Percentiles rank a stretch among this genome's conserved stretches.
Evolutionary conservation across 164 flowering plant species (phyloP).

Genomic region (Stephania cephalantha): DNA sequence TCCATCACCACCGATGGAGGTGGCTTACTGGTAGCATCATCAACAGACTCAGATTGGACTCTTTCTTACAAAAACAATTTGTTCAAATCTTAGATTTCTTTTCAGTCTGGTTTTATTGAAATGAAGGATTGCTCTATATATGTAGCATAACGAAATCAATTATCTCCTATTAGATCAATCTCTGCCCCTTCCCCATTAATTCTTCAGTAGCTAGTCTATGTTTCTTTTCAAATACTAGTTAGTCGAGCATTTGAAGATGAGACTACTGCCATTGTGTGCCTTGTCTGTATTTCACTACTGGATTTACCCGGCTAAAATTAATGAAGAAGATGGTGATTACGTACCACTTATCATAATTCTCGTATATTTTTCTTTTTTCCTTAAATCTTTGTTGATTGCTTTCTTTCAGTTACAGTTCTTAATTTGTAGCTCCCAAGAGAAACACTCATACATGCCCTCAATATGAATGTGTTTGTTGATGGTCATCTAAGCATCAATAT

Average conservation of each 20-base stretch:
- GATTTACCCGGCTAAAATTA: background rate
- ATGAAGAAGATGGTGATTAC: background rate
- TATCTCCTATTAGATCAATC: too few species aligned
- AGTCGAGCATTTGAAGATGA: too few species aligned
- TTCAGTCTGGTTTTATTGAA: too few species aligned
- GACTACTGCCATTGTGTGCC: background rate
- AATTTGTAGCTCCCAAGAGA: background rate
- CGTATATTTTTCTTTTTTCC: background rate
- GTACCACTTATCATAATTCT: background rate
- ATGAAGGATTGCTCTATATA: too few species aligned
- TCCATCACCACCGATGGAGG: conserved; percentile 71
- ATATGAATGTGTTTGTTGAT: conserved; percentile 35
- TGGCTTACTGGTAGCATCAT: conserved; percentile 39
- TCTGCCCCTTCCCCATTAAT: too few species aligned
- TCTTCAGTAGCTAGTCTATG: too few species aligned
- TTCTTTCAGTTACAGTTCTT: too few species aligned
- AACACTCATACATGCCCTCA: conserved; percentile 14
- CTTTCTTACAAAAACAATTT: conserved; percentile 48
- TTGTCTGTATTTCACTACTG: background rate
- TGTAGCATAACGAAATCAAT: too few species aligned
- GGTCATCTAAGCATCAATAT: conserved; percentile 24
- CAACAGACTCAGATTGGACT: conserved; percentile 74
- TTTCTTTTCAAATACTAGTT: too few species aligned
- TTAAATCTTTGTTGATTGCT: background rate
- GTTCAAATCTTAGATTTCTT: conserved; percentile 26